phyloP scores from a whole-genome alignment of 2,329 filamentous ascomycete genomes.

The Aspergillus costaricaensis region DNA sequence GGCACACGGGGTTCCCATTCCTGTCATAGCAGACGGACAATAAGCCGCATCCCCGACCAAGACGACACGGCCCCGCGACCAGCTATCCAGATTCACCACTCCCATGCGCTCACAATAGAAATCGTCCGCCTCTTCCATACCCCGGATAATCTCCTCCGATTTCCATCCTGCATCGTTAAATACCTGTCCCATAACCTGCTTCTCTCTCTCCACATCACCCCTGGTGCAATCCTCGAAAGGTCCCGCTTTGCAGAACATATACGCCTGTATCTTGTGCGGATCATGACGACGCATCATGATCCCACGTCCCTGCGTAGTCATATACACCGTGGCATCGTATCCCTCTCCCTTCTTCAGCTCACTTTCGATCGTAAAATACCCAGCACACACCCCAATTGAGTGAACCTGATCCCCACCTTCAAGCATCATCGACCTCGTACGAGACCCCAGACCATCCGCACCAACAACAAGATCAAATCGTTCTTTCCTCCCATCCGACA shows the following conservation, averaged over 20 bases:
- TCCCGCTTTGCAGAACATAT: slow-evolving; percentile 34
- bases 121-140: slow-evolving; percentile 44
- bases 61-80: slow-evolving; percentile 49
- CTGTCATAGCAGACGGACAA: slow-evolving; percentile 33
- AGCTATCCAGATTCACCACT: slow-evolving; percentile 48
- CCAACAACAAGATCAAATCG: slow-evolving; percentile 34
- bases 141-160: slow-evolving; percentile 45
- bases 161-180: slow-evolving; percentile 52
- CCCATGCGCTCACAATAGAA: slow-evolving; percentile 52
- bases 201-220: slow-evolving; percentile 30
- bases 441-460: slow-evolving; percentile 32
- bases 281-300: slow-evolving; percentile 48
- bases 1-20: slow-evolving; percentile 37
- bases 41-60: slow-evolving; percentile 47
- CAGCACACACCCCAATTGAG: slow-evolving; percentile 31
- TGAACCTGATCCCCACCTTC: slow-evolving; percentile 14
- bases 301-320: slow-evolving; percentile 37
- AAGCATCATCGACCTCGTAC: slow-evolving; percentile 13
- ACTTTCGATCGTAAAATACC: slow-evolving; percentile 42
- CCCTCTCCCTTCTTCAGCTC: slow-evolving; percentile 32
- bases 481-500: slow-evolving; percentile 26
- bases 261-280: slow-evolving; percentile 42
- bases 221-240: slow-evolving; percentile 28
- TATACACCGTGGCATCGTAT: slow-evolving; percentile 41
- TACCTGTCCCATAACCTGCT: slow-evolving; percentile 37